Conservation (phyloP, 2,329 filamentous ascomycete species). For the Pseudocercospora vitis region DNA sequence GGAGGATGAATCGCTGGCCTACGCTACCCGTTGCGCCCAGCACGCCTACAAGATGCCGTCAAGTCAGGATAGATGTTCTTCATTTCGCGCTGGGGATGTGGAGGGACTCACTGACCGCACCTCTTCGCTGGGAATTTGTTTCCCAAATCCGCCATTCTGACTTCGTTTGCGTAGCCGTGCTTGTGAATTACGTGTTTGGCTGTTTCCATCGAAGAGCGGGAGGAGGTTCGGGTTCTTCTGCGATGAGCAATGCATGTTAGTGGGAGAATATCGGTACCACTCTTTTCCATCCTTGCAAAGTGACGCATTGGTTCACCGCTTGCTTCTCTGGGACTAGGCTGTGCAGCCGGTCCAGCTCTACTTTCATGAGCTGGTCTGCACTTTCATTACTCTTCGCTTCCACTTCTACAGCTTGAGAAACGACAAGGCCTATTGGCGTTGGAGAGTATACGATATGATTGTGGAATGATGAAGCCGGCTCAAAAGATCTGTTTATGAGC, state of each 20-base stretch:
- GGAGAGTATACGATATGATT: too few relatives aligned
- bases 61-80: conserved; percentile 11
- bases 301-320: not conserved
- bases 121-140: conserved; percentile 52
- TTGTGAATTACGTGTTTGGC: conserved; percentile 24
- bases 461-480: too few relatives aligned
- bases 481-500: too few relatives aligned
- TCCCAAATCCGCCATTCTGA: conserved; percentile 28
- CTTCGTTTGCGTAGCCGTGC: conserved; percentile 22
- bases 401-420: too few relatives aligned
- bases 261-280: conserved; percentile 5
- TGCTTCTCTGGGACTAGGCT: not conserved
- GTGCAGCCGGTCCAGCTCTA: not conserved
- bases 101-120: conserved; percentile 47
- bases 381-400: too few relatives aligned
- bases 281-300: conserved; percentile 2
- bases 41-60: conserved; percentile 51
- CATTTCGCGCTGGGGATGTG: conserved; percentile 9
- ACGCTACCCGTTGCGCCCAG: conserved; percentile 92
- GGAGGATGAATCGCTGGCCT: conserved; percentile 90
- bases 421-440: too few relatives aligned
- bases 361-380: not conserved
- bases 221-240: not conserved
- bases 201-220: conserved; percentile 22
- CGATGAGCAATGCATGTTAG: conserved; percentile 5